Conservation (phyloP, 768 basidiomycete species). For the Pluteus cervinus region DNA sequence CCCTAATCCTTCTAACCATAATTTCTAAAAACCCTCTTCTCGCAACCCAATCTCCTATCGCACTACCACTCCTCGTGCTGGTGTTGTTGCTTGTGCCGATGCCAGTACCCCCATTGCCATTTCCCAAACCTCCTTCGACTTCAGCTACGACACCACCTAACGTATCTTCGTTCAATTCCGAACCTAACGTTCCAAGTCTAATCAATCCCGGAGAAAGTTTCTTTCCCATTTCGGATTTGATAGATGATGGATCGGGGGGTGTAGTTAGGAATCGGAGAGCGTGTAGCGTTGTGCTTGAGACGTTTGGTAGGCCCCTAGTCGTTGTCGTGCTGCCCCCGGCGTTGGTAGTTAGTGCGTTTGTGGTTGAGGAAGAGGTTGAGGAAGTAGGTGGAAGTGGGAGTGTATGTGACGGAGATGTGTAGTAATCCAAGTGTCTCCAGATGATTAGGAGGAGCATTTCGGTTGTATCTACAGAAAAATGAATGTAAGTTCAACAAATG, state of each 20-base stretch:
- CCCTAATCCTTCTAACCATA: conserved; percentile 65
- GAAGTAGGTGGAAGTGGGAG: no score
- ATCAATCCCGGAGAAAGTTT: conserved; percentile 51
- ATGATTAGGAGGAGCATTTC: conserved; percentile 79
- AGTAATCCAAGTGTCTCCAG: conserved; percentile 76
- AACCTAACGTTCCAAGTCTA: conserved; percentile 46
- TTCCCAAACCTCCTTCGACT: neutral
- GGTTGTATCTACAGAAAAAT: conserved; percentile 42
- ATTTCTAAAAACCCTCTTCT: conserved; percentile 71
- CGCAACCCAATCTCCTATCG: conserved; percentile 51
- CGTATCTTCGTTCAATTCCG: conserved; percentile 27
- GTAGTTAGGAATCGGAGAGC: conserved; percentile 51
- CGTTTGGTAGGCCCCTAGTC: conserved; percentile 3
- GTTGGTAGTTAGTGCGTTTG: no score
- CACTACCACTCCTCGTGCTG: conserved; percentile 40
- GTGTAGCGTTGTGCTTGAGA: conserved; percentile 34
- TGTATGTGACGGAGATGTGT: conserved; percentile 34
- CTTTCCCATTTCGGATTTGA: conserved; percentile 50
- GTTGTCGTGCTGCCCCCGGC: conserved; percentile 3
- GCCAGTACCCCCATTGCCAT: conserved; percentile 4
- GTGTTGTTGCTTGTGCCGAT: conserved; percentile 6
- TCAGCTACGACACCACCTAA: neutral
- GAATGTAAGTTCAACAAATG: neutral
- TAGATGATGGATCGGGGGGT: conserved; percentile 47
- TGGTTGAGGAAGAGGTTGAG: conserved; percentile 8